Base-by-base conservation (phyloP, 2,329 filamentous ascomycete genomes). In the Exophiala sp. region DNA sequence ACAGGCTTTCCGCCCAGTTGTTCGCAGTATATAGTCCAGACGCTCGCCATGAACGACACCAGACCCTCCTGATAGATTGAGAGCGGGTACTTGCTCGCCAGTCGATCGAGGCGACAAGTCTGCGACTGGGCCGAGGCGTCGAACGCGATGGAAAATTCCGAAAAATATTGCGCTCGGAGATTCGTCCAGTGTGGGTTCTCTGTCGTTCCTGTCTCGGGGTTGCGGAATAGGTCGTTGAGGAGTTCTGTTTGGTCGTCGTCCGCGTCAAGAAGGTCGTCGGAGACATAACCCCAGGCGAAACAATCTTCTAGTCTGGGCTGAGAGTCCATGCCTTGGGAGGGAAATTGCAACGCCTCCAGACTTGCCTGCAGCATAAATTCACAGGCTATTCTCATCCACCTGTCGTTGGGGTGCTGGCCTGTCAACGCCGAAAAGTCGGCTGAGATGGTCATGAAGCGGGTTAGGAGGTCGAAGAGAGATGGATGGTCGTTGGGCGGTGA, bases 1-100 rank as follows among this genome's bases (percentile, higher is more conserved):
- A 60, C 64, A 33, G 64, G 69, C 58, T 65, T 64, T 11, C 58
- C 59, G 21, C 58, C 54, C 1, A 64, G 42, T 33, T 60, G 35
- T 2, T 50, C n/a, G n/a, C 53, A 54, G 10, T 43, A 34, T 3
- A 42, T 32, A 5, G 29, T 18, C 56, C 59, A 62, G 6, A 57
- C 34, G 16, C 36, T 40, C 5, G 41, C 33, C 16, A 63, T 16
- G 46, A 59, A 58, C 1, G 29, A 6, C 6, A 50, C 39, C 4
- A 63, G 33, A 12, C 51, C 52, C 12, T 43, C 21, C 32, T 52
- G 35, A 45, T 62, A 57, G 3, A 40, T 32, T 5, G n/a, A 52
- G 8, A 41, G 29, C 7, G 57, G 57, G 38, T 62, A 61, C 38
- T 59, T 57, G 9, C 47, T 33, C 11, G 40, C 45, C 14, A 64